Base-by-base conservation (phyloP, 192 early-diverging fungal genomes). In the Podila clonocystis region DNA sequence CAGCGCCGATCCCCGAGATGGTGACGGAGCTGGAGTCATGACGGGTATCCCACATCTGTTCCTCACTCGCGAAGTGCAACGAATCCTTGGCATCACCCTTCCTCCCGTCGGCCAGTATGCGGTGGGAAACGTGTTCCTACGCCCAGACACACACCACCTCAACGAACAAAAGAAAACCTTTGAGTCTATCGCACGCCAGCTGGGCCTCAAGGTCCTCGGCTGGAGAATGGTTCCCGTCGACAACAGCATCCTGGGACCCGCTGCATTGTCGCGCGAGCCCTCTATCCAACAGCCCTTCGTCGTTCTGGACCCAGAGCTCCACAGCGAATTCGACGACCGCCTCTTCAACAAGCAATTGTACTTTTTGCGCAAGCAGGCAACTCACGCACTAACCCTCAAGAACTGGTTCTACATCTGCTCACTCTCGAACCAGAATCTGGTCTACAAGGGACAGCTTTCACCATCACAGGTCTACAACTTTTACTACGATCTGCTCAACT, bases 331-430 rank as follows among this genome's bases (percentile, higher is more conserved):
- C 50, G 87, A 92, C 65, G 85, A 87, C 62, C 82, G 73, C 58
- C 82, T 82, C 28, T 96, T 99, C 75, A 91, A 96, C 84, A 86
- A 93, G 61, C 92, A 94, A 70, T 89, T 98, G 62, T 98, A 95
- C 77, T 63, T 97, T 9, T 84, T 99, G 73, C 89, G 96, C 63
- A 99, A 99, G 82, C 93, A 95, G 60, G 87, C 95, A 19, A 95
- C 94, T 36, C 95, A 95, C 79, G 90, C 92, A 34, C 94, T 96
- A 50, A 91, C 91, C 0, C 85, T 94, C 58, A 90, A 91, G 65
- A 96, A 94, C 83, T 96, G 95, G 95, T 97, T 97, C 83, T 99
- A 99, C 78, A 92, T 97, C 30, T 99, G 98, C 87, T 98, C 98
- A n/a, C 89, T 99, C 29, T 96, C 94, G 6, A 94, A 91, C 82